Base-by-base conservation (phyloP, 352 stramenopile genomes). In the Phytophthora macrochlamydospora region DNA sequence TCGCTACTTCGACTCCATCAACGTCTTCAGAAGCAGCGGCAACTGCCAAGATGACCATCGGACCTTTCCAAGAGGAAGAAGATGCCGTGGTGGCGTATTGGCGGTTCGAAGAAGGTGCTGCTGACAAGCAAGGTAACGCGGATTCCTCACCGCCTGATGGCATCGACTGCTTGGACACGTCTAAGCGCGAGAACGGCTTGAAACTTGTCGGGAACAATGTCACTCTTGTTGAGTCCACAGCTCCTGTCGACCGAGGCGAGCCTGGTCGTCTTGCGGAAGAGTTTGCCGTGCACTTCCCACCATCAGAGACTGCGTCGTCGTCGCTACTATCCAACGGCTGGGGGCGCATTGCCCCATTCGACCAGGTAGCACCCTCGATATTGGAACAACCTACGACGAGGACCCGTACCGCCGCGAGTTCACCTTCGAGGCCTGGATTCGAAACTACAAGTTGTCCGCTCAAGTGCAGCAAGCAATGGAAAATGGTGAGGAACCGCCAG, bases 41-140 rank as follows among this genome's bases (percentile, higher is more conserved):
- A 11, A 73, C 14, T 12, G 68, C 61, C 31, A 90, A 88, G 67
- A 81, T 84, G 68, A 89, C 77, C 3, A 92, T 95, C 60, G 87
- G 87, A 18, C 87, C 87, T 37, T 95, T 94, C 53, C 69, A 93
- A 24, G 87, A 94, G 14, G 87, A 95, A 58, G 87, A 94, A 58
- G 85, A 95, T 59, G 84, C 85, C 2, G 84, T 95, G 13, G 83
- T 94, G 28, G 85, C 83, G 6, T 95, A 95, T 58, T 95, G 87
- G 87, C 78, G 87, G 13, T 95, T 95, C 59, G 87, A 95, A 75
- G 87, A 95, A 79, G 87, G 80, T 7, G 64, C 70, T 1, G 48
- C 56, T 0, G 63, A 71, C 18, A 77, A 62, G 31, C 49, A 58
- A 12, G 13, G n/a, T 29, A 56, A 37, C 3, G n/a, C 43, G 4